Evolutionary conservation across 768 basidiomycete species (phyloP), one percentile per base, ranked within the genome.

Genomic region (Collybia nuda): DNA sequence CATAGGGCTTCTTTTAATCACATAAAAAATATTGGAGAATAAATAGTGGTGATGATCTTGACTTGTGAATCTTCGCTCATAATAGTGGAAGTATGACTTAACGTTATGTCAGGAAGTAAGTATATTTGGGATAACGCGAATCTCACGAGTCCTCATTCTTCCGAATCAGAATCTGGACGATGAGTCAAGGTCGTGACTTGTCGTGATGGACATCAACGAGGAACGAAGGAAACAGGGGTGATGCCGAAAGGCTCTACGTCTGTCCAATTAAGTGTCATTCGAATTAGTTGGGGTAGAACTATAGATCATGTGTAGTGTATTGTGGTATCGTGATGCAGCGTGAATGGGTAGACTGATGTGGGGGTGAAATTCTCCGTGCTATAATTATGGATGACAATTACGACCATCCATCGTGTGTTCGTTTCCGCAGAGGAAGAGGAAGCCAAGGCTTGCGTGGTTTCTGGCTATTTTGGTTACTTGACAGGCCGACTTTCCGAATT

Each of bases 401-500:
- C 49, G 67, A 73, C 75, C 75, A 77, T 28, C 75, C 74, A 50
- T 69, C 73, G 41, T 66, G 56, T 45, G 46, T 66, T 56, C 76
- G 67, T 53, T 62, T 67, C 37, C 72, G 72, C 41, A 80, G 62
- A 49, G 77, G 79, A 58, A 79, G 65, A 36, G 75, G 76, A 59
- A 82, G 67, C 73, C 76, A 80, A 51, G 65, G 57, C 53, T 64
- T 66, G 26, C 40, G 57, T 38, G 50, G 35, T 36, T 58, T 64
- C 55, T 54, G 58, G 54, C 48, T 62, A 58, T 55, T 52, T 52
- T 64, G 63, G 51, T 56, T 71, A 26, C 64, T 69, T 12, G 76
- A 71, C 2, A 79, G 63, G 26, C 77, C 77, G 44, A 79, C 72
- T 61, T 73, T 76, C 17, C 77, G 73, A 48, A 79, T 73, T 62